A percentile compares a stretch with the other conserved stretches of the same genome.
Conservation (phyloP, 2,329 filamentous ascomycete species). For the Microcyclosporella mali region DNA sequence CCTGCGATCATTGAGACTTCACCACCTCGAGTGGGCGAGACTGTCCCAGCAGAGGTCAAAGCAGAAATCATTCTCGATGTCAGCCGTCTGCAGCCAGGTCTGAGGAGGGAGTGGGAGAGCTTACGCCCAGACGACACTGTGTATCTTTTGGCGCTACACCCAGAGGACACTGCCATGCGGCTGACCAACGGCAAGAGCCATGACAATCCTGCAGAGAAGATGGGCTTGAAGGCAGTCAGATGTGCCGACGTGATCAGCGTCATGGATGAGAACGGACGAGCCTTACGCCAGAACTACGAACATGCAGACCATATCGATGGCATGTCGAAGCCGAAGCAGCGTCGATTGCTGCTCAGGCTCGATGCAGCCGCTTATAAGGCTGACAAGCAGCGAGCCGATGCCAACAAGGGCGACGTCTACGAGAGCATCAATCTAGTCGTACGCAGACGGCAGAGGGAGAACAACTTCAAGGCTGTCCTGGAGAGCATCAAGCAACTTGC, state of each 20-base stretch:
- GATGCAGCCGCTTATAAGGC: constrained; percentile 71
- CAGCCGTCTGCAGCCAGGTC: constrained; percentile 65
- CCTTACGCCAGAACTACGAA: constrained; percentile 54
- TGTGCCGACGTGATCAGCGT: constrained; percentile 81
- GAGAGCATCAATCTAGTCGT: constrained; percentile 79
- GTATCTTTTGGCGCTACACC: constrained; percentile 73
- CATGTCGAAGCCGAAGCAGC: constrained; percentile 52
- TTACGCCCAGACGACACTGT: constrained; percentile 82
- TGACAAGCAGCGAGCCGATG: constrained; percentile 61
- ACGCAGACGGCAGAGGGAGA: constrained; percentile 77
- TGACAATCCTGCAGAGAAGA: constrained; percentile 50
- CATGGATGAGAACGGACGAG: constrained; percentile 74
- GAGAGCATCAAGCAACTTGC: constrained; percentile 85
- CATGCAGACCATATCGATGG: constrained; percentile 56
- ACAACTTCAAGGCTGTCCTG: constrained; percentile 92
- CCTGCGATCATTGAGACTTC: constrained; percentile 82
- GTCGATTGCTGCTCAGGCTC: constrained; percentile 72
- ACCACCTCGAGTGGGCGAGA: constrained; percentile 74
- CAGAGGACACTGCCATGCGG: constrained; percentile 46
- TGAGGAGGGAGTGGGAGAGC: constrained; percentile 83
- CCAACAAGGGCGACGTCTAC: constrained; percentile 73
- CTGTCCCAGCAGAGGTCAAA: constrained; percentile 70
- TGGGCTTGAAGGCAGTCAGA: constrained; percentile 65
- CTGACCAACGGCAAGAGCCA: constrained; percentile 49
- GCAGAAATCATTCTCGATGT: constrained; percentile 84